Evolutionary conservation across 306 rosid species (phyloP).

Genomic region (Mimosa bimucronata): DNA sequence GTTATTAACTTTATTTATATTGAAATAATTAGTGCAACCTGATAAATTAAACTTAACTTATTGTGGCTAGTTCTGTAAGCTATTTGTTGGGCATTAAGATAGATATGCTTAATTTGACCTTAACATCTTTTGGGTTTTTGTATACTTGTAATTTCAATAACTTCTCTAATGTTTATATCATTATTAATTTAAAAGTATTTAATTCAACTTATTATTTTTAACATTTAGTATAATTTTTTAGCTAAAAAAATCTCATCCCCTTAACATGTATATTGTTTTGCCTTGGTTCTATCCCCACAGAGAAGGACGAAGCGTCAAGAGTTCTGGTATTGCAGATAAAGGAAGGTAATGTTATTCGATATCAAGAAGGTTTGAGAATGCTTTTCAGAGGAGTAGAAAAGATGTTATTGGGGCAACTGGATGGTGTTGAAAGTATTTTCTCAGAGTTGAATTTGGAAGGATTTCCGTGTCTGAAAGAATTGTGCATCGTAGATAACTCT

Average conservation of each 20-base stretch:
- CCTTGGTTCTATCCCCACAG: background rate
- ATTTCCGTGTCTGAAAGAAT: background rate
- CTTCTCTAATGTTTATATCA: background rate
- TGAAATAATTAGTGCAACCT: background rate
- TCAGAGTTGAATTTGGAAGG: background rate
- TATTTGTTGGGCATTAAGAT: no score
- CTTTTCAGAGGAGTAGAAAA: constrained; percentile 42
- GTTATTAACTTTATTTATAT: no score
- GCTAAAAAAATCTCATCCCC: no score
- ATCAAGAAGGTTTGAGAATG: constrained; percentile 35
- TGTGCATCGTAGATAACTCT: background rate
- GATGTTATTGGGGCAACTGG: constrained; percentile 35
- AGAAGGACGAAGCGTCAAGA: background rate
- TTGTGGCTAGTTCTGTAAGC: no score
- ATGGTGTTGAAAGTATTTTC: constrained; percentile 12
- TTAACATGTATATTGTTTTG: no score
- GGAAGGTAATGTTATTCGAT: constrained; percentile 15
- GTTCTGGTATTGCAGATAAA: constrained; percentile 38
- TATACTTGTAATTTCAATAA: no score
- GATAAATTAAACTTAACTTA: no score
- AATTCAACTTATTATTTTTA: no score
- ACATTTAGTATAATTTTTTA: no score
- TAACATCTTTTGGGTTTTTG: no score
- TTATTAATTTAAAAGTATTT: no score
- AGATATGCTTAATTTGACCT: no score